Evolutionary conservation across 768 basidiomycete species (phyloP).

Genomic region (Hydnum rufescens): DNA sequence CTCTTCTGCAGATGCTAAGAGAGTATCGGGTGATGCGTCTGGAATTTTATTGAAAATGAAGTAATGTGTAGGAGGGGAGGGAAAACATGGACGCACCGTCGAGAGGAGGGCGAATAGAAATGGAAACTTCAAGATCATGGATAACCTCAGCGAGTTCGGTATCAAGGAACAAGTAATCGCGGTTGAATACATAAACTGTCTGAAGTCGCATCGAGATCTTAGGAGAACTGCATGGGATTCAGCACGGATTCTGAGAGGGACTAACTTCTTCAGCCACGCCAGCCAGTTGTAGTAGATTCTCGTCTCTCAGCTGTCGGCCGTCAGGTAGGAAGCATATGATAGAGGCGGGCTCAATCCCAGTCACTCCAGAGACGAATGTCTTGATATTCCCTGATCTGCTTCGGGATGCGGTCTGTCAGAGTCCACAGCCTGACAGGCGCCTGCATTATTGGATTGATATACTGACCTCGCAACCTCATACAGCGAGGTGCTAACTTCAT

Average conservation of each 20-base stretch:
- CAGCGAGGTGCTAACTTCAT: conserved; percentile 39
- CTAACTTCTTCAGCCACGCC: conserved; percentile 56
- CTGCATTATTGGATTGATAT: conserved; percentile 4
- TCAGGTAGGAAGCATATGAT: conserved; percentile 65
- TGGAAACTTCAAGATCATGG: conserved; percentile 33
- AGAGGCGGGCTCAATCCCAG: conserved; percentile 46
- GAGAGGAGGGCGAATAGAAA: conserved; percentile 17
- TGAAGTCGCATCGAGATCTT: conserved; percentile 10
- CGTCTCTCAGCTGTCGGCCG: conserved; percentile 47
- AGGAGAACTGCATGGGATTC: neutral
- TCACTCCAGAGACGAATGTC: conserved; percentile 47
- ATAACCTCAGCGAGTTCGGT: conserved; percentile 46
- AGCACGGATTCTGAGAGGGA: conserved; percentile 2
- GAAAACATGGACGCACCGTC: neutral
- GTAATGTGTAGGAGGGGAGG: neutral
- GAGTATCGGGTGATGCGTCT: conserved; percentile 38
- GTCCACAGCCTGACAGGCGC: neutral
- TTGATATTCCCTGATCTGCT: conserved; percentile 48
- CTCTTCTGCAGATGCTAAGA: conserved; percentile 36
- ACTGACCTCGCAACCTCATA: conserved; percentile 59
- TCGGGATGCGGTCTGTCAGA: conserved; percentile 1
- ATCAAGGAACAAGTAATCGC: conserved; percentile 40
- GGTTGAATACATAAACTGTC: conserved; percentile 75
- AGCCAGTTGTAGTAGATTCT: conserved; percentile 57
- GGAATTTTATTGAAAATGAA: neutral